A percentile compares a stretch with the other conserved stretches of the same genome.
These are phyloP conservation scores for Venturia effusa DNA, from an alignment of 2,329 filamentous ascomycete species.

Conservation along the genomic window DNA sequence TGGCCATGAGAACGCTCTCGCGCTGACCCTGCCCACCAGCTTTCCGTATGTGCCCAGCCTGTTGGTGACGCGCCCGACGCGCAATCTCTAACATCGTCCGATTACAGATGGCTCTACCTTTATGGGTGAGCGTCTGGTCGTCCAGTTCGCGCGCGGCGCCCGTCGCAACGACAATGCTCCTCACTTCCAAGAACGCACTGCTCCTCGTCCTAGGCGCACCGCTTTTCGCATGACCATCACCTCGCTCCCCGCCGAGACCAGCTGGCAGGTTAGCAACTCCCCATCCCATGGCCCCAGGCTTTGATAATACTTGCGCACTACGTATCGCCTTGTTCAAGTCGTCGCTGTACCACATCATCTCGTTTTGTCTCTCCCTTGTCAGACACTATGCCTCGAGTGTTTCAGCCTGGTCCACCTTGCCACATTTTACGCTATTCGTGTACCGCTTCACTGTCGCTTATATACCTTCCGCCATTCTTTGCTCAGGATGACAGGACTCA, in stretches of 20 bases:
- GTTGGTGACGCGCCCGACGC: slow-evolving; percentile 1
- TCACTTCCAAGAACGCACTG: slow-evolving; percentile 51
- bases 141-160: slow-evolving; percentile 92
- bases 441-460: not conserved
- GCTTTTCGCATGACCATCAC: slow-evolving; percentile 95
- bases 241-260: slow-evolving; percentile 95
- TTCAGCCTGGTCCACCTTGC: slow-evolving; percentile 1
- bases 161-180: slow-evolving; percentile 56
- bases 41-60: slow-evolving; percentile 38
- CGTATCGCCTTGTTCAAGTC: slow-evolving; percentile 27
- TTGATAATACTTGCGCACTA: slow-evolving; percentile 26
- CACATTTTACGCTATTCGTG: not conserved
- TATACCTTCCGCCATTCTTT: not conserved
- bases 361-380: slow-evolving; percentile 21
- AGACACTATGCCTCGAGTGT: not conserved
- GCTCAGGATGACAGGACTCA: slow-evolving; percentile 51
- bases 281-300: slow-evolving; percentile 20
- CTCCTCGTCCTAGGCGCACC: slow-evolving; percentile 81
- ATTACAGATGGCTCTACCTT: slow-evolving; percentile 84
- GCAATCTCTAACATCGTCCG: not conserved
- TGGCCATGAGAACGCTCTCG: not conserved
- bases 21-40: slow-evolving; percentile 30
- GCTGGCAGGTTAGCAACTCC: slow-evolving; percentile 95
- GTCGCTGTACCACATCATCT: slow-evolving; percentile 28
- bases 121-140: slow-evolving; percentile 93